Base-by-base conservation (phyloP, 2,329 filamentous ascomycete species). In the Fragosphaeria purpurea region DNA sequence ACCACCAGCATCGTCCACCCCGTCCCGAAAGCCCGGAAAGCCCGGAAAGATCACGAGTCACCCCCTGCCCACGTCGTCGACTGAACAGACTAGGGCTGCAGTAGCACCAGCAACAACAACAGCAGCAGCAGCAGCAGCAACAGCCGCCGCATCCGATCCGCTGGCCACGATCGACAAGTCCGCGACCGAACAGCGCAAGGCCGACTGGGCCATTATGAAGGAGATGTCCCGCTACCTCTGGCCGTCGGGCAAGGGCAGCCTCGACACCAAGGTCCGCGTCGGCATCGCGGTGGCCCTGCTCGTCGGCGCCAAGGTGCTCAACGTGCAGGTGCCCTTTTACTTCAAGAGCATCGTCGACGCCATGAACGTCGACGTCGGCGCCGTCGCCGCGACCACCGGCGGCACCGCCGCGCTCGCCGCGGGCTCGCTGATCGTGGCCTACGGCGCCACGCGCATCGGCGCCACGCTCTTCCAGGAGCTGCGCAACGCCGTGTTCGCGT, bases 281-380 rank as follows among this genome's bases (percentile, higher is more conserved):
- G 80, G 86, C 9, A 70, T 95, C 45, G 89, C 91, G n/a, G 77
- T 98, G 4, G 80, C 77, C 7, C 70, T 98, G 55, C 76, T 98
- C 39, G 70, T 98, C 30, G 88, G 90, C 53, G 88, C 89, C 63
- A 98, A 98, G 76, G 81, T 95, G 46, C 74, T 98, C 62, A 98
- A 97, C 66, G 93, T 98, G 12, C 89, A 98, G 71, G 88, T 98
- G 44, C 93, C 93, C 0, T 98, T 98, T 65, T 98, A 96, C 74
- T 98, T 98, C 74, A 97, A 97, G 74, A 90, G 73, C 67, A 97
- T 98, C 57, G 88, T 98, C 41, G 94, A 98, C 67, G 83, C 88
- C 22, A 95, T 98, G 88, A 98, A 98, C 65, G 79, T 98, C 58
- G 93, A 98, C 66, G 83, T 95, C 63, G 78, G 80, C n/a, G 77